These are phyloP conservation scores for Thecaphora thlaspeos DNA, from an alignment of 1,284 basidiomycete genomes.

Conservation along the genomic window DNA sequence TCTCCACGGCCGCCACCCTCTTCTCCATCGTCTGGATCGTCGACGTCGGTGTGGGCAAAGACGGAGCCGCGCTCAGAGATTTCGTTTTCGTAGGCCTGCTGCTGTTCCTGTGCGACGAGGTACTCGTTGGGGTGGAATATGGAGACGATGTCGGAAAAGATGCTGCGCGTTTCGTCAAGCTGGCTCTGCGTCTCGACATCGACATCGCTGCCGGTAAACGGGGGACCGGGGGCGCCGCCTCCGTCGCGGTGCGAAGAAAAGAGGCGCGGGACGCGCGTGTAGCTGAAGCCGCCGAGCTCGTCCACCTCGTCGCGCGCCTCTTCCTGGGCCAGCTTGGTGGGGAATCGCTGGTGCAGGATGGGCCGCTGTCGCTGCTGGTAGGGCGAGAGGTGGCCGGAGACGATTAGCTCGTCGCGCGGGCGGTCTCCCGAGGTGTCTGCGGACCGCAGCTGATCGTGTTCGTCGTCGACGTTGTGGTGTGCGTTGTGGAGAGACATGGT, in stretches of 20 bases:
- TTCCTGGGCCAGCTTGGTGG: not conserved
- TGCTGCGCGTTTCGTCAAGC: constrained; percentile 6
- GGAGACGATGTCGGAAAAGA: constrained; percentile 28
- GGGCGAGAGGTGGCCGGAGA: too few relatives aligned
- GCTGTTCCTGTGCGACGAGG: constrained; percentile 15
- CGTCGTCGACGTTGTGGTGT: too few relatives aligned
- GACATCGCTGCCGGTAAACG: not conserved
- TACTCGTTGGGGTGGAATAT: constrained; percentile 38
- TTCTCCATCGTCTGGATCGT: constrained; percentile 2
- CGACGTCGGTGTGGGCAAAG: constrained; percentile 1
- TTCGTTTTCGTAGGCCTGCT: not conserved
- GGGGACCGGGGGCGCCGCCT: too few relatives aligned
- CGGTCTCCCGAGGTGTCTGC: too few relatives aligned
- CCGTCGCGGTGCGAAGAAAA: not conserved
- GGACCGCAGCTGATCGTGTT: too few relatives aligned
- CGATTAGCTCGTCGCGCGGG: too few relatives aligned
- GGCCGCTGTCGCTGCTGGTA: too few relatives aligned
- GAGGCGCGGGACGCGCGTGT: not conserved
- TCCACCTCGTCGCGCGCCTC: not conserved
- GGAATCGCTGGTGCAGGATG: too few relatives aligned
- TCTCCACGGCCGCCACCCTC: not conserved
- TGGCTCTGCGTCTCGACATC: not conserved
- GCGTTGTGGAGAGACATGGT: too few relatives aligned
- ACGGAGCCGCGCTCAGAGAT: constrained; percentile 2
- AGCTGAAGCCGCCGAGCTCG: not conserved